A percentile compares a stretch with the other conserved stretches of the same genome.
phyloP scores from a whole-genome alignment of 129 eudicot species.

The Erigeron canadensis region DNA sequence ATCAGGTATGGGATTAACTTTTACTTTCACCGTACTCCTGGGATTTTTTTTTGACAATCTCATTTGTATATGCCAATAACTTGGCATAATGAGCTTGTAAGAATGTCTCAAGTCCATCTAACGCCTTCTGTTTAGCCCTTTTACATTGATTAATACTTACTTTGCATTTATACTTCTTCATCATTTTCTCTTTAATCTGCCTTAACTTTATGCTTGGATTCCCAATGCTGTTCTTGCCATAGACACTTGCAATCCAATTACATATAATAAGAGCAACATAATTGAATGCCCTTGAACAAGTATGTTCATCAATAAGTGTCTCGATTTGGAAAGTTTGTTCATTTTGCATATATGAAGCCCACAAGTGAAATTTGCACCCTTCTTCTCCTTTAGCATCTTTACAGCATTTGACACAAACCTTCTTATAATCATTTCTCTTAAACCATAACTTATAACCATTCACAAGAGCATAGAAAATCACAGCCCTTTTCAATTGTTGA shows the following conservation, averaged over 20 bases:
- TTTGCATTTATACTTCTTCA: not conserved
- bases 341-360: not conserved
- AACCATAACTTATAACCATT: not conserved
- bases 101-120: not conserved
- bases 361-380: not conserved
- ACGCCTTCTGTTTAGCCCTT: not conserved
- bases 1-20: not conserved
- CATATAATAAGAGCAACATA: too few relatives aligned
- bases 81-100: not conserved
- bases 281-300: too few relatives aligned
- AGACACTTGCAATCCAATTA: too few relatives aligned
- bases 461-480: not conserved
- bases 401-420: not conserved
- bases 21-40: not conserved
- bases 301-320: not conserved
- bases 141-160: not conserved
- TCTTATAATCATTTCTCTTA: not conserved
- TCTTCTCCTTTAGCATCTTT: not conserved
- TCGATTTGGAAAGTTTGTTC: not conserved
- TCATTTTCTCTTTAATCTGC: too few relatives aligned
- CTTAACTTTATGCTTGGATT: not conserved
- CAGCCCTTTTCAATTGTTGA: not conserved
- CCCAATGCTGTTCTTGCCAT: not conserved
- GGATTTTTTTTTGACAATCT: not conserved
- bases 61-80: not conserved